Conservation (phyloP, 306 rosid genomes). For the Prunus mira region DNA sequence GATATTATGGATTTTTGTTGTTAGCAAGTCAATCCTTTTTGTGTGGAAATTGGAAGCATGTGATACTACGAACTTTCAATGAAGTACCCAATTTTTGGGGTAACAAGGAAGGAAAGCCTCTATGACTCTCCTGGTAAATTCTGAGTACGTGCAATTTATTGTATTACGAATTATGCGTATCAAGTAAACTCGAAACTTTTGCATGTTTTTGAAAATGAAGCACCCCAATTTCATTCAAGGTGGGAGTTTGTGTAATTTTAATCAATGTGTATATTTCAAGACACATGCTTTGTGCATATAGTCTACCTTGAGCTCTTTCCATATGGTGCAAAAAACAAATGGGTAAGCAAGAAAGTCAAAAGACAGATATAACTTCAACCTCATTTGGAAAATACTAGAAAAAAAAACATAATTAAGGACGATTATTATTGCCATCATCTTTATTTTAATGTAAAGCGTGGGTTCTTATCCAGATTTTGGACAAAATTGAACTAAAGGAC, state of each 20-base stretch:
- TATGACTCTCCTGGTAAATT: background rate
- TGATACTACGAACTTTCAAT: background rate
- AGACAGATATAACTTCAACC: background rate
- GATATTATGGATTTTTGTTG: slow-evolving; percentile 5
- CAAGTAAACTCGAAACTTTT: background rate
- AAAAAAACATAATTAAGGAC: background rate
- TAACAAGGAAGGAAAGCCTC: background rate
- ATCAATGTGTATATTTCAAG: background rate
- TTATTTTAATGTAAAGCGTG: background rate
- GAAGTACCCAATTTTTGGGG: background rate
- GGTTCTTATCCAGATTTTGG: background rate
- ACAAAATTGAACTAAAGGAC: slow-evolving; percentile 19
- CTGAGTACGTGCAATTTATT: background rate
- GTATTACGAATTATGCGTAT: background rate
- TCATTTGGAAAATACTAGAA: background rate
- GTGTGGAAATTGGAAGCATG: slow-evolving; percentile 3
- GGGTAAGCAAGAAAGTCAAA: slow-evolving; percentile 18
- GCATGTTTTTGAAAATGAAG: background rate
- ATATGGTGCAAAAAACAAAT: background rate
- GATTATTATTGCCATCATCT: background rate
- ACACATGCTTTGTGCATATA: background rate
- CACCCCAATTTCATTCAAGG: background rate
- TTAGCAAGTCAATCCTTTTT: slow-evolving; percentile 1
- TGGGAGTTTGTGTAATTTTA: background rate
- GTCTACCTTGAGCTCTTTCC: background rate